These are phyloP conservation scores for Gossypium sturtianum DNA, from an alignment of 345 rosid species.

Conservation along the genomic window DNA sequence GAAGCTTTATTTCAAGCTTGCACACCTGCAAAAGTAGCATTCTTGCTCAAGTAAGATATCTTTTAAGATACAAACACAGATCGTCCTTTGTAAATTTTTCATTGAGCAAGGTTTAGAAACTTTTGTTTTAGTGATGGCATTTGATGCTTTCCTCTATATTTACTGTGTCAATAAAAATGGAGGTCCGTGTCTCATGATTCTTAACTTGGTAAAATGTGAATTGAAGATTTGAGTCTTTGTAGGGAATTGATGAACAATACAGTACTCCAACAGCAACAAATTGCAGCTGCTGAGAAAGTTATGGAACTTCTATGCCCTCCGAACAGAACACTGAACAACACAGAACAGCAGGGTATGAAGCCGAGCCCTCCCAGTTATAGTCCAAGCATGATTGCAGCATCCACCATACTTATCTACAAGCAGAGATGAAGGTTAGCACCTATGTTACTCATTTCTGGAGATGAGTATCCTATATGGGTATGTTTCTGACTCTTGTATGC, in stretches of 20 bases:
- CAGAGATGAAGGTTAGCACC: conserved; percentile 21
- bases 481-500: not conserved
- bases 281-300: conserved; percentile 53
- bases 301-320: conserved; percentile 50
- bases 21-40: conserved; percentile 53
- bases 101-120: not conserved
- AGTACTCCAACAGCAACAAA: conserved; percentile 45
- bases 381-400: conserved; percentile 74
- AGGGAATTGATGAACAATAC: conserved; percentile 52
- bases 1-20: conserved; percentile 79
- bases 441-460: not conserved
- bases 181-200: not conserved
- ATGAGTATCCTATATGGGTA: not conserved
- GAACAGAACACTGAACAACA: conserved; percentile 14
- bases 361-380: conserved; percentile 20
- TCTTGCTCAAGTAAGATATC: conserved; percentile 46
- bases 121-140: not conserved
- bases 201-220: not conserved
- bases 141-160: not conserved
- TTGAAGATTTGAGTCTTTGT: conserved; percentile 19
- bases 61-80: not conserved
- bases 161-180: not conserved
- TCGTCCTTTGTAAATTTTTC: not conserved
- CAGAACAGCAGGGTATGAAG: conserved; percentile 13
- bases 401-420: conserved; percentile 41